Evolutionary conservation across 371 early-diverging fungal species (phyloP).

Genomic region (Mortierella sp.): DNA sequence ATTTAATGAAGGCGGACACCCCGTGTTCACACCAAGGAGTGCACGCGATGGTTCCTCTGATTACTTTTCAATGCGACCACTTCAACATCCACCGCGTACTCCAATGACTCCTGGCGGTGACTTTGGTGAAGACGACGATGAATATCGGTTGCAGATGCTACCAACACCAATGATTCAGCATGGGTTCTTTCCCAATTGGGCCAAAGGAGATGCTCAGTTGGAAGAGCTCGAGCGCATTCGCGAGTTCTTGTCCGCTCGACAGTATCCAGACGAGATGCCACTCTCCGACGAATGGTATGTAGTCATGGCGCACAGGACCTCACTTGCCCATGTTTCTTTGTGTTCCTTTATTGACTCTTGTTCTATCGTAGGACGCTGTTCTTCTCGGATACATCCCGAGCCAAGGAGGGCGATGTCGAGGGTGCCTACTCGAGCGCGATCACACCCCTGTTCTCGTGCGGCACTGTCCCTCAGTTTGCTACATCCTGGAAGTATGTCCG

Average conservation of each 20-base stretch:
- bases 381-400: constrained; percentile 60
- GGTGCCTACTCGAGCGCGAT: constrained; percentile 60
- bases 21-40: constrained; percentile 40
- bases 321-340: constrained; percentile 22
- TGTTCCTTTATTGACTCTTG: constrained; percentile 12
- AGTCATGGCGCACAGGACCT: too few relatives aligned
- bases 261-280: constrained; percentile 53
- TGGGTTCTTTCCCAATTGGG: constrained; percentile 54
- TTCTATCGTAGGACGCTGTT: constrained; percentile 55
- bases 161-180: constrained; percentile 54
- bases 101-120: constrained; percentile 52
- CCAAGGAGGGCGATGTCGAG: constrained; percentile 51
- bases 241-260: constrained; percentile 34
- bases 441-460: constrained; percentile 59
- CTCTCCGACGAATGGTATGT: constrained; percentile 53
- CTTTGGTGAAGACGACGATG: constrained; percentile 40
- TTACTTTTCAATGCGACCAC: constrained; percentile 53
- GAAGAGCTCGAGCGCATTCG: constrained; percentile 51
- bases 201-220: constrained; percentile 53
- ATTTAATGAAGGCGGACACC: constrained; percentile 24
- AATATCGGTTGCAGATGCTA: constrained; percentile 50
- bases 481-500: constrained; percentile 64
- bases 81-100: constrained; percentile 47
- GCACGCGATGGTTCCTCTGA: constrained; percentile 27
- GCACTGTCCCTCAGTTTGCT: constrained; percentile 64